Conservation (phyloP, 106 monocot species). For the Dendrobium officinale region DNA sequence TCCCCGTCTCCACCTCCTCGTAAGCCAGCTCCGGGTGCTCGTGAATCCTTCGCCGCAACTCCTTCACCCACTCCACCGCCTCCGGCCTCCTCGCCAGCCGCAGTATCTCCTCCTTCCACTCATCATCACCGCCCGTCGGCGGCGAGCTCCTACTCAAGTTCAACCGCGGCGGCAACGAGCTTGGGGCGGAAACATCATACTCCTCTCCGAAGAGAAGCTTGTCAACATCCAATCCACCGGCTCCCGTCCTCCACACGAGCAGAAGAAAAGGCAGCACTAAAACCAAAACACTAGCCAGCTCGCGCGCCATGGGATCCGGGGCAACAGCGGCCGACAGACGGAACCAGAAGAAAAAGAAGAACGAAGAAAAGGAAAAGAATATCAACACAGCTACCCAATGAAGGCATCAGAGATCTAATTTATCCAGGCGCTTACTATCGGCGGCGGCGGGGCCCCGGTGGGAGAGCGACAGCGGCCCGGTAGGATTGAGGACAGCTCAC, state of each 20-base stretch:
- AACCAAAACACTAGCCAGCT: neutral
- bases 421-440: neutral
- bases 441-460: neutral
- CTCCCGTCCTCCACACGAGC: neutral
- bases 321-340: no score
- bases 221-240: slow-evolving; percentile 6
- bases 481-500: neutral
- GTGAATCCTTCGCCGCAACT: slow-evolving; percentile 47
- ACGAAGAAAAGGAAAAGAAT: neutral
- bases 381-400: neutral
- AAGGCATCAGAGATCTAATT: neutral
- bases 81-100: slow-evolving; percentile 29
- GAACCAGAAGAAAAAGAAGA: neutral
- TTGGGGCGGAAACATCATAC: neutral
- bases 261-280: neutral
- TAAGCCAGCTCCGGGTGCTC: slow-evolving; percentile 62
- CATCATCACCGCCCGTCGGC: neutral
- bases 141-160: neutral
- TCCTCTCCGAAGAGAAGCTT: neutral
- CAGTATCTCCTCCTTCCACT: slow-evolving; percentile 37
- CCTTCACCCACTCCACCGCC: slow-evolving; percentile 43
- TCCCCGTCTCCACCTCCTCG: slow-evolving; percentile 69
- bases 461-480: neutral
- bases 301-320: neutral
- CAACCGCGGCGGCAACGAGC: neutral